Base-by-base conservation (phyloP, 2,329 filamentous ascomycete species). In the Neoascochyta sp. region DNA sequence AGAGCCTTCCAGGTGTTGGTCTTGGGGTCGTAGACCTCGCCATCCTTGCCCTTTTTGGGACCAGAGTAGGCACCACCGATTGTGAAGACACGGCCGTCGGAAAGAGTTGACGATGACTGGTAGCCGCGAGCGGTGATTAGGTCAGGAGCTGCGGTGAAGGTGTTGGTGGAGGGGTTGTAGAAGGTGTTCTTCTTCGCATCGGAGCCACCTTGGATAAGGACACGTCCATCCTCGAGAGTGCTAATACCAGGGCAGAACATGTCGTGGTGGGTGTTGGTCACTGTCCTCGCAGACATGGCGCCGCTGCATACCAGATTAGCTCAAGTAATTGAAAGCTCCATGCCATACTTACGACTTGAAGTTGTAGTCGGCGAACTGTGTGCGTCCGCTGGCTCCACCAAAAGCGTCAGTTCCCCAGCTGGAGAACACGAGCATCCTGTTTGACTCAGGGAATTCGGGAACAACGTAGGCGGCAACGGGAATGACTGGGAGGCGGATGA, bases 221-320 rank as follows among this genome's bases (percentile, higher is more conserved):
- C 40, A 9, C 45, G 40, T 4, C 50, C 50, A 13, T 51, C 44
- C 22, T 48, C 36, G 5, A 51, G 36, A 33, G 39, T 45, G 32
- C 47, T 53, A 16, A 53, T 50, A 21, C 41, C 50, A 4, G 50
- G 50, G 23, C 50, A 53, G 18, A 53, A 53, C 50, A 53, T 53
- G 21, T 53, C 50, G 15, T 53, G 50, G 8, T 48, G 35, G 11
- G 50, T 53, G 15, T 53, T 50, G 32, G 37, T 36, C 9, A 53
- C 40, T 4, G 47, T 52, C 6, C 44, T 43, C 18, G 43, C 36
- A 6, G 47, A 51, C 3, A 53, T 44, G 10, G 35, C 39, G 7
- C 45, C 45, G 36, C 47, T 52, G n/a, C 11, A 11, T 14, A 9
- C 18, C 7, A 3, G 10, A 16, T 14, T n/a, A n/a, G n/a, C n/a